These are phyloP conservation scores for Diaporthe aspalathi DNA, from an alignment of 2,329 filamentous ascomycete species.

Conservation along the genomic window DNA sequence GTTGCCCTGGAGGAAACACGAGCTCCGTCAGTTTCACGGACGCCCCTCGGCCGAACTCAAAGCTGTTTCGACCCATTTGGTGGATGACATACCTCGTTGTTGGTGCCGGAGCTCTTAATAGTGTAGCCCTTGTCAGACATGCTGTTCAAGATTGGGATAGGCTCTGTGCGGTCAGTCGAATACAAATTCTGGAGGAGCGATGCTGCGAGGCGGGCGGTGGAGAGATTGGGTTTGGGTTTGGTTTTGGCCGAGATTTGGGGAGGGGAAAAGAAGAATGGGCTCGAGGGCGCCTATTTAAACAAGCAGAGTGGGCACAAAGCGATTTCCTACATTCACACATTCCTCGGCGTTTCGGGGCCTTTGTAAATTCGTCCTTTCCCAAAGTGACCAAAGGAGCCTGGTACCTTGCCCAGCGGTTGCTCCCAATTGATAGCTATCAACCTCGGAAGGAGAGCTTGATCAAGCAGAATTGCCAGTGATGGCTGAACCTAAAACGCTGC, in stretches of 20 bases:
- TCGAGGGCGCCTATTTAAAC: slow-evolving; percentile 21
- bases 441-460: neutral
- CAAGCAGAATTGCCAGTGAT: neutral
- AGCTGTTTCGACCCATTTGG: neutral
- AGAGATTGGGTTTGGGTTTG: neutral
- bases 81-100: slow-evolving; percentile 63
- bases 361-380: neutral
- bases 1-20: slow-evolving; percentile 64
- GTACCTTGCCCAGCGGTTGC: neutral
- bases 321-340: neutral
- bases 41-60: neutral
- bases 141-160: neutral
- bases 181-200: no score
- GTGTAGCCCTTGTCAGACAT: slow-evolving; percentile 48
- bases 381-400: neutral
- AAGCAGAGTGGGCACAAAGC: neutral
- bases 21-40: neutral
- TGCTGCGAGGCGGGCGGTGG: neutral
- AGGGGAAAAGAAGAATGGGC: no score
- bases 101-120: slow-evolving; percentile 67
- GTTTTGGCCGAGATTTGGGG: neutral
- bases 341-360: neutral
- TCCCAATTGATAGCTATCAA: neutral
- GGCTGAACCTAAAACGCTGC: neutral
- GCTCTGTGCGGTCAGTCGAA: neutral